A percentile compares a stretch with the other conserved stretches of the same genome.
Evolutionary conservation across 495 filamentous ascomycete species (phyloP).

Genomic region (Choiromyces venosus): DNA sequence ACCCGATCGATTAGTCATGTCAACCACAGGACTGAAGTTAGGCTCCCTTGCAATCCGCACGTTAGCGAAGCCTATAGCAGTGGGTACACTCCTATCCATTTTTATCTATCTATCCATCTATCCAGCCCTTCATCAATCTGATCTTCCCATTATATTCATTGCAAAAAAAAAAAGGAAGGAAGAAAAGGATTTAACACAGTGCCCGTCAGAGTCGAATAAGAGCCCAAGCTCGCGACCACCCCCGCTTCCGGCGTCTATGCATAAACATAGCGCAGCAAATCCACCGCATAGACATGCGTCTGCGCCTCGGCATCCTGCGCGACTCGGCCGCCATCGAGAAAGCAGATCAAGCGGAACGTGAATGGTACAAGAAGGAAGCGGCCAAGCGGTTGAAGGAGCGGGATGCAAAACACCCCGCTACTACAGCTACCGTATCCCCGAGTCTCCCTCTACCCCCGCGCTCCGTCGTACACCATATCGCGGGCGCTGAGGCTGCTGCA

Average conservation of each 20-base stretch:
- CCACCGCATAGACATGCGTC: slow-evolving; percentile 89
- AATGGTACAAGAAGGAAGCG: slow-evolving; percentile 42
- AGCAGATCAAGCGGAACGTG: slow-evolving; percentile 63
- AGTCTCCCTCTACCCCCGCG: slow-evolving; percentile 19
- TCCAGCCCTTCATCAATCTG: slow-evolving; percentile 47
- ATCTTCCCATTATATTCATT: slow-evolving; percentile 38
- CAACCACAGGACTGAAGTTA: slow-evolving; percentile 62
- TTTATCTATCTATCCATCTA: not conserved
- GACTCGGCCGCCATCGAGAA: slow-evolving; percentile 66
- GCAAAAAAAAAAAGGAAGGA: not conserved
- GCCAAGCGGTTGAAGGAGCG: slow-evolving; percentile 34
- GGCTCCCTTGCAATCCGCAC: slow-evolving; percentile 63
- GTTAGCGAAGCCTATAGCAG: slow-evolving; percentile 66
- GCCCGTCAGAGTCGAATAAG: slow-evolving; percentile 78
- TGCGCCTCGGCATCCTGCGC: slow-evolving; percentile 77
- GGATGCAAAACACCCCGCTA: slow-evolving; percentile 48
- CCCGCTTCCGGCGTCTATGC: slow-evolving; percentile 71
- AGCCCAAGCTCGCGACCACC: slow-evolving; percentile 88
- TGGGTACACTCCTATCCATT: slow-evolving; percentile 43
- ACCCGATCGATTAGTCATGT: slow-evolving; percentile 47
- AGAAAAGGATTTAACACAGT: not conserved
- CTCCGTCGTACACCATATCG: slow-evolving; percentile 18
- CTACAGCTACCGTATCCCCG: slow-evolving; percentile 46
- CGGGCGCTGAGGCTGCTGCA: slow-evolving; percentile 23
- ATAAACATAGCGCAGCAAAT: slow-evolving; percentile 74